Evolutionary conservation across 805 yeast species (phyloP), one percentile per base, ranked within the genome.

Genomic region (Teunomyces tritomae): DNA sequence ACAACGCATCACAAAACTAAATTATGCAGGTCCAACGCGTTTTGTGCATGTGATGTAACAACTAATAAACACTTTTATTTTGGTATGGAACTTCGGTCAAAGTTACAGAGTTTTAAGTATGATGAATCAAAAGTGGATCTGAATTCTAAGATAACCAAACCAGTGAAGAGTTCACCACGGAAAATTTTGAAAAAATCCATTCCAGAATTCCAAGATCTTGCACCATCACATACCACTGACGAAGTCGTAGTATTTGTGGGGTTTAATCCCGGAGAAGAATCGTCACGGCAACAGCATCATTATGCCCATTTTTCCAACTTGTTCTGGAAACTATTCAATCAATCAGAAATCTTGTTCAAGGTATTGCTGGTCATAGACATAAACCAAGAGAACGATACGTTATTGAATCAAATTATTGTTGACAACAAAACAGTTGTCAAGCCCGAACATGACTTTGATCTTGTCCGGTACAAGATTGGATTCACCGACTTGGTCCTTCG

Each of bases 401-500:
- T 51, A 4, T 49, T 65, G 10, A 7, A 43, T 5, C 35, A 47
- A 7, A 44, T 63, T 3, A 24, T 62, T 1, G 47, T 40, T 10
- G 32, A 47, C 8, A 53, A 48, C 2, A 55, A 41, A 8, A 44
- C n/a, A 56, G 61, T 32, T 2, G 59, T 64, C 5, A 56, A 55
- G 39, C 59, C 74, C 1, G 51, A 45, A 3, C 65, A 71, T 36
- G 86, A 83, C 49, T 78, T 68, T 48, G 54, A 54, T 1, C 57
- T 83, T 8, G 57, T 70, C 1, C 59, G 67, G 10, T 77, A 71
- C 52, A 63, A 70, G 2, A 74, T 84, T 2, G 94, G 92, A 0
- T 85, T 87, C 61, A 83, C 91, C 0, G 92, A 87, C 53, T 66
- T 87, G 51, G 86, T 85, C 1, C 65, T 77, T 33, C 62, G 92